Percentiles rank a stretch among this genome's conserved stretches.
Evolutionary conservation across 169 alveolate genomes (phyloP).

Genomic region (Plasmodium yoelii): DNA sequence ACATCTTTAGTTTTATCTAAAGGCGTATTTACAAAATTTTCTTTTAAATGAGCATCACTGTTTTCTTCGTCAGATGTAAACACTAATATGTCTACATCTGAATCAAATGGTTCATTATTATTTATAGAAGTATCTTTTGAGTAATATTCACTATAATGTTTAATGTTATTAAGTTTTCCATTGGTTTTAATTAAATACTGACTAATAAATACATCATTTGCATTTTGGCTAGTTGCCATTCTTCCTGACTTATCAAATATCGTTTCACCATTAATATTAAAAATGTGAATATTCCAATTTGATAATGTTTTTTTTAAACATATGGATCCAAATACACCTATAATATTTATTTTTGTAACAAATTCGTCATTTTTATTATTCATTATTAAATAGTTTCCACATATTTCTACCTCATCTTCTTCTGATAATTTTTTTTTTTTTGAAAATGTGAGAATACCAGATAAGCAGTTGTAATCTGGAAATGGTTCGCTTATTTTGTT

Average conservation of each 20-base stretch:
- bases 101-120: slow-evolving; percentile 52
- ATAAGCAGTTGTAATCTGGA: slow-evolving; percentile 11
- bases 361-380: slow-evolving; percentile 69
- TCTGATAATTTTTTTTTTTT: slow-evolving; percentile 11
- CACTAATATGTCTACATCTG: slow-evolving; percentile 57
- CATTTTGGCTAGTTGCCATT: slow-evolving; percentile 69
- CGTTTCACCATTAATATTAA: slow-evolving; percentile 16
- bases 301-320: slow-evolving; percentile 67
- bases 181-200: slow-evolving; percentile 68
- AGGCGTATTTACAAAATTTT: neutral
- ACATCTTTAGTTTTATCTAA: neutral
- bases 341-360: slow-evolving; percentile 49
- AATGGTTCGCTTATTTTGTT: neutral
- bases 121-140: slow-evolving; percentile 26
- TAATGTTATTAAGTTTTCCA: slow-evolving; percentile 54
- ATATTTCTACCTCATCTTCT: slow-evolving; percentile 15
- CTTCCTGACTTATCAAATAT: slow-evolving; percentile 68
- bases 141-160: slow-evolving; percentile 58
- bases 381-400: slow-evolving; percentile 54
- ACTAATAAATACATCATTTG: slow-evolving; percentile 67
- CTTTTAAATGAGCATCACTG: neutral
- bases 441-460: slow-evolving; percentile 51
- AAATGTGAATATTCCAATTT: slow-evolving; percentile 56
- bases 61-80: slow-evolving; percentile 42
- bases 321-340: slow-evolving; percentile 38